Conservation (phyloP, 2,329 filamentous ascomycete species). For the Thelonectria blattea region DNA sequence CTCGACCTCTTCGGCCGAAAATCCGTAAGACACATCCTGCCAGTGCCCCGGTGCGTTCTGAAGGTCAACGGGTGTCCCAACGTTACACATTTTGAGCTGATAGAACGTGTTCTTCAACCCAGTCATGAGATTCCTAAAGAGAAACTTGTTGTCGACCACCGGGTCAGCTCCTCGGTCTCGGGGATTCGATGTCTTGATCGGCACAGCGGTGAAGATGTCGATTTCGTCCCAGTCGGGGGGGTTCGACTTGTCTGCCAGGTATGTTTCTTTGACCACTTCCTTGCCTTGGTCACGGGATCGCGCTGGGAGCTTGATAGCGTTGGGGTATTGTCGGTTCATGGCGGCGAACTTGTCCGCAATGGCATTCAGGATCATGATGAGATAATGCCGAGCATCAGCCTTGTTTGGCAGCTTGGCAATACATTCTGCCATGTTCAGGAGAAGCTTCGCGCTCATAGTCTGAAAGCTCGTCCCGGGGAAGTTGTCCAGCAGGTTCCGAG, state of each 20-base stretch:
- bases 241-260: slow-evolving; percentile 80
- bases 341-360: slow-evolving; percentile 98
- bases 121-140: slow-evolving; percentile 96
- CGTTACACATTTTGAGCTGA: slow-evolving; percentile 89
- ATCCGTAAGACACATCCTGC: slow-evolving; percentile 94
- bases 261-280: slow-evolving; percentile 70
- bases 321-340: slow-evolving; percentile 96
- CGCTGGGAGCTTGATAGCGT: slow-evolving; percentile 91
- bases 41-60: slow-evolving; percentile 85
- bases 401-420: slow-evolving; percentile 95
- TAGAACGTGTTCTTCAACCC: slow-evolving; percentile 97
- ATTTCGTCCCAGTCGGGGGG: slow-evolving; percentile 97
- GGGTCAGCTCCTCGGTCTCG: slow-evolving; percentile 89
- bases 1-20: slow-evolving; percentile 94
- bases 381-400: slow-evolving; percentile 89
- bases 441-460: slow-evolving; percentile 97
- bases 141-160: slow-evolving; percentile 94
- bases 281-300: slow-evolving; percentile 74
- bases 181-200: slow-evolving; percentile 93
- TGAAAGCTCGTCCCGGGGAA: slow-evolving; percentile 98
- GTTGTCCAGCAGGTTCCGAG: slow-evolving; percentile 91
- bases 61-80: slow-evolving; percentile 72
- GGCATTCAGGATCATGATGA: slow-evolving; percentile 96
- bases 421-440: slow-evolving; percentile 97
- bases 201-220: slow-evolving; percentile 94